Base-by-base conservation (phyloP, 179 eudicot species). In the Beta corolliflora region DNA sequence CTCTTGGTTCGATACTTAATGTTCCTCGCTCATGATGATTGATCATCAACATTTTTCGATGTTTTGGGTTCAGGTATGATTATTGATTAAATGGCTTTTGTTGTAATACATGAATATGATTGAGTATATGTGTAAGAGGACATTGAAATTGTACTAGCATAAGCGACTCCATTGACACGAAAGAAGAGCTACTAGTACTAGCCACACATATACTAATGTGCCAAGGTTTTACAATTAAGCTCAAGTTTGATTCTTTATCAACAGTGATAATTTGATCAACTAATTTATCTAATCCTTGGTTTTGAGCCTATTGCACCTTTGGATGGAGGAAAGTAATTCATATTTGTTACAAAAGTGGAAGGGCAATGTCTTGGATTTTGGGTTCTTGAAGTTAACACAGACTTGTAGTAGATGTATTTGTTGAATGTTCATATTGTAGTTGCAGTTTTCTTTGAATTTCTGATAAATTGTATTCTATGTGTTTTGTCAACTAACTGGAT, bases 1-100 rank as follows among this genome's bases (percentile, higher is more conserved):
- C 85, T 16, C 81, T 93, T 4, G 91, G 91, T 31, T 88, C 92
- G 25, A 87, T 91, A 54, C 81, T 91, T 60, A 84, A 83, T 71
- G 85, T 15, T 19, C 29, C 31, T 14, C 14, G 16, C 15, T 13
- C 4, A n/a, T 64, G 44, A 5, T 64, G 41, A 4, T 64, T 29
- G 7, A 29, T 64, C 45, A 29, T 0, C 31, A 23, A 63, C 16
- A 25, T 23, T 64, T 21, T 36, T 36, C 41, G 41, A 31, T 9
- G 0, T 19, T 64, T 29, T 19, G 5, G 44, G 25, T 64, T 25
- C 2, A 64, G 69, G 69, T 29, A 64, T 13, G 11, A 64, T 25
- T 64, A 63, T 64, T 63, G 7, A 21, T 64, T 41, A 3, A 29
- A 12, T 64, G 69, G 69, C 41, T 64, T 25, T 10, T 25, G 10